A percentile compares a stretch with the other conserved stretches of the same genome.
phyloP scores from a whole-genome alignment of 257 asterid genomes.

The Penstemon newberryi region DNA sequence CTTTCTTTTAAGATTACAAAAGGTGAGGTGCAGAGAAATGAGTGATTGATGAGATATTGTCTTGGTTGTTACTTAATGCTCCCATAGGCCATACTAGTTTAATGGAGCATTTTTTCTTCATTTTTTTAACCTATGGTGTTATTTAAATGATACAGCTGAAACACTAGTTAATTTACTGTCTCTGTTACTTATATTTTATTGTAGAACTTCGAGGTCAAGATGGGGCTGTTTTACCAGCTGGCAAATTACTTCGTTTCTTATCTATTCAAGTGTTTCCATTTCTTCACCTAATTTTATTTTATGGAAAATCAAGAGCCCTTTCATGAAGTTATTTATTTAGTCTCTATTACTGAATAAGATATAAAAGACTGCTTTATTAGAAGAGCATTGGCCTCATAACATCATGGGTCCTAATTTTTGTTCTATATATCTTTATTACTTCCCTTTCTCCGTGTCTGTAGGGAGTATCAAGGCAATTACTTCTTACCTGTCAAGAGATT shows the following conservation, averaged over 20 bases:
- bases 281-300: background rate
- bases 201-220: background rate
- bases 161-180: background rate
- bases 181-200: background rate
- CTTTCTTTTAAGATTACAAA: background rate
- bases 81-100: background rate
- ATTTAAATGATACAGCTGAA: background rate
- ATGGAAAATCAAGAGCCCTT: no score
- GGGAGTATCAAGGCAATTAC: background rate
- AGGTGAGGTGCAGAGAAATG: background rate
- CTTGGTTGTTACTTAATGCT: background rate
- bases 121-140: background rate
- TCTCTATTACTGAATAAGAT: background rate
- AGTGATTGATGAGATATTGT: background rate
- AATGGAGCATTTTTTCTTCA: background rate
- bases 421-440: background rate
- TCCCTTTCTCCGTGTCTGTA: background rate
- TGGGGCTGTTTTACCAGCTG: background rate
- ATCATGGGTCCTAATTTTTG: background rate
- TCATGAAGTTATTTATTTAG: background rate
- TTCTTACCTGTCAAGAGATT: background rate
- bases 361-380: background rate
- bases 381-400: slow-evolving; percentile 3
- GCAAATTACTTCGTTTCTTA: background rate
- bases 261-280: background rate